Base-by-base conservation (phyloP, 1,284 basidiomycete species). In the Xerocomus nothofagi region DNA sequence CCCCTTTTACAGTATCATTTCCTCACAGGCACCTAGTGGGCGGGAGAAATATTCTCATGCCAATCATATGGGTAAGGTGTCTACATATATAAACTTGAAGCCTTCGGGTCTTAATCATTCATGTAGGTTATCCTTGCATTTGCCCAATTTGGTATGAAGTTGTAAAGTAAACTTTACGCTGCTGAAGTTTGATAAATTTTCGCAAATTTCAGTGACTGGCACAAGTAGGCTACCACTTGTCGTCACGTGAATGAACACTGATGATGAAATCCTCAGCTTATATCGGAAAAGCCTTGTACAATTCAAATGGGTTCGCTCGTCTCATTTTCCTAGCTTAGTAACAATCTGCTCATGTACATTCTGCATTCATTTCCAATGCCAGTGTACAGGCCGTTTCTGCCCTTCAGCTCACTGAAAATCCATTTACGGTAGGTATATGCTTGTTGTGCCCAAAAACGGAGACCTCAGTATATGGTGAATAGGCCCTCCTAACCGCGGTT, bases 41-140 rank as follows among this genome's bases (percentile, higher is more conserved):
- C n/a, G 37, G 36, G 11, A 60, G 40, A 31, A 52, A 37, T 6
- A 29, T 59, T 6, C 1, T 39, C 1, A 29, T 6, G 3, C 54
- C 49, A 4, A 3, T 59, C 6, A 7, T 50, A 26, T 59, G 57
- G 57, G 59, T 59, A 50, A 27, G 17, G 4, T 2, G 4, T 49
- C 14, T 12, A 14, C 2, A 6, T 11, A 27, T 3, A 10, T 1
- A 6, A 0, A 1, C n/a, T n/a, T 6, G 29, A n/a, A 21, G 7
- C 11, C 26, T 24, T 8, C 11, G 9, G 6, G 3, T 24, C 4
- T 36, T 8, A 11, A 9, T 33, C 26, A 17, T 3, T 0, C 1
- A 9, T 32, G 4, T 42, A 59, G 57, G 14, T 37, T 31, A 6
- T 34, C 6, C 26, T 43, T 4, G 33, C 32, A 4, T 17, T 36